Conservation (phyloP, 106 monocot genomes). For the Allium sativum region DNA sequence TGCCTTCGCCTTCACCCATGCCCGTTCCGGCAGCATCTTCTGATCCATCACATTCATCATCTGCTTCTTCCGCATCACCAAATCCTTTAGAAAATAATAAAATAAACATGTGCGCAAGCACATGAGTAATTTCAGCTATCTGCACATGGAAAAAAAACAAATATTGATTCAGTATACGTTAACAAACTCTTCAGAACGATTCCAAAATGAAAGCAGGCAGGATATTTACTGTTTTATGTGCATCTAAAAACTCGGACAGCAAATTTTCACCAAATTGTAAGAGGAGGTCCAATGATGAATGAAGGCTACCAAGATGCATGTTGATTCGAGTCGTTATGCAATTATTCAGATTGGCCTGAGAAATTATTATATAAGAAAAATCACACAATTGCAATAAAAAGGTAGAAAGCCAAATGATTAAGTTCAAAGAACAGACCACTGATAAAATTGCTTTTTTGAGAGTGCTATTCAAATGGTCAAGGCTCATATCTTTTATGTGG, state of each 20-base stretch:
- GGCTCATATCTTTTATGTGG: slow-evolving; percentile 25
- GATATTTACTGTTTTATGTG: slow-evolving; percentile 52
- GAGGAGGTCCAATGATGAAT: slow-evolving; percentile 27
- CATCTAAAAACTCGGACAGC: slow-evolving; percentile 53
- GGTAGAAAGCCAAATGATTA: neutral
- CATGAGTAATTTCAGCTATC: slow-evolving; percentile 56
- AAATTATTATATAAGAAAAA: slow-evolving; percentile 3
- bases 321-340: slow-evolving; percentile 16
- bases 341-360: slow-evolving; percentile 36
- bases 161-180: no score
- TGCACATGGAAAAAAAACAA: slow-evolving; percentile 22
- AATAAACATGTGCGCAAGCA: slow-evolving; percentile 50
- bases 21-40: slow-evolving; percentile 73
- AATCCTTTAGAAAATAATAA: slow-evolving; percentile 72
- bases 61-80: slow-evolving; percentile 41
- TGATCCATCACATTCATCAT: slow-evolving; percentile 28
- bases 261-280: slow-evolving; percentile 38
- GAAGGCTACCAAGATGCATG: slow-evolving; percentile 23
- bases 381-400: neutral
- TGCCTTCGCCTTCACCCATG: slow-evolving; percentile 86
- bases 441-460: slow-evolving; percentile 19
- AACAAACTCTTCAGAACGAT: no score
- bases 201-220: neutral
- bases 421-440: slow-evolving; percentile 25
- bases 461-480: slow-evolving; percentile 36